A percentile compares a stretch with the other conserved stretches of the same genome.
These are phyloP conservation scores for Phytophthora litchii DNA, from an alignment of 352 stramenopile species.

Conservation along the genomic window DNA sequence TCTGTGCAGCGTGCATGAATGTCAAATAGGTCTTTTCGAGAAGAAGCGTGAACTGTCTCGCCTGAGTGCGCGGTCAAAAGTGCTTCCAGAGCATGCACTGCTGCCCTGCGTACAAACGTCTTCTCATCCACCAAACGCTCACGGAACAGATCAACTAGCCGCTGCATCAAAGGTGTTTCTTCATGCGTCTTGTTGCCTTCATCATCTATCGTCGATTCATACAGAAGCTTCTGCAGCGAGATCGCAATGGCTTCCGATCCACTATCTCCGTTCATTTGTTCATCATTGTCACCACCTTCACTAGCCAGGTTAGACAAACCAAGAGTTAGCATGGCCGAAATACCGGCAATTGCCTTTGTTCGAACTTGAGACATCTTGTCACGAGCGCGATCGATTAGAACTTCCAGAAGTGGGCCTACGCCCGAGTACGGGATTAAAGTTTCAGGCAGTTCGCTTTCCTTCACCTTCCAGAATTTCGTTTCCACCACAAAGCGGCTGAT, in stretches of 20 bases:
- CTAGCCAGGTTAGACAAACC: constrained; percentile 46
- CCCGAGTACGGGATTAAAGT: constrained; percentile 50
- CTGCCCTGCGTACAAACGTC: constrained; percentile 80
- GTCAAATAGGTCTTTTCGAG: constrained; percentile 72
- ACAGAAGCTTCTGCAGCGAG: constrained; percentile 63
- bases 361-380: constrained; percentile 85
- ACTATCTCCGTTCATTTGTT: constrained; percentile 26
- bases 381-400: constrained; percentile 73
- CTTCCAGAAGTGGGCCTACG: constrained; percentile 61
- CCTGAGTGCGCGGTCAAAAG: constrained; percentile 63
- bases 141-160: constrained; percentile 74
- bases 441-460: constrained; percentile 40
- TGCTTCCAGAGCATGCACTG: constrained; percentile 78
- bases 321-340: constrained; percentile 67
- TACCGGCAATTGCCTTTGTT: constrained; percentile 78
- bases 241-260: constrained; percentile 46
- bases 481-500: constrained; percentile 71
- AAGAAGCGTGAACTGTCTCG: constrained; percentile 49
- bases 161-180: constrained; percentile 71
- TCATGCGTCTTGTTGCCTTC: constrained; percentile 40
- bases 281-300: constrained; percentile 30
- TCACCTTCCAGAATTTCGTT: constrained; percentile 58
- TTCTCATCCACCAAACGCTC: constrained; percentile 82
- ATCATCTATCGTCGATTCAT: constrained; percentile 32
- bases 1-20: constrained; percentile 82